phyloP scores from a whole-genome alignment of 164 flowering plant genomes.

The Malania oleifera region DNA sequence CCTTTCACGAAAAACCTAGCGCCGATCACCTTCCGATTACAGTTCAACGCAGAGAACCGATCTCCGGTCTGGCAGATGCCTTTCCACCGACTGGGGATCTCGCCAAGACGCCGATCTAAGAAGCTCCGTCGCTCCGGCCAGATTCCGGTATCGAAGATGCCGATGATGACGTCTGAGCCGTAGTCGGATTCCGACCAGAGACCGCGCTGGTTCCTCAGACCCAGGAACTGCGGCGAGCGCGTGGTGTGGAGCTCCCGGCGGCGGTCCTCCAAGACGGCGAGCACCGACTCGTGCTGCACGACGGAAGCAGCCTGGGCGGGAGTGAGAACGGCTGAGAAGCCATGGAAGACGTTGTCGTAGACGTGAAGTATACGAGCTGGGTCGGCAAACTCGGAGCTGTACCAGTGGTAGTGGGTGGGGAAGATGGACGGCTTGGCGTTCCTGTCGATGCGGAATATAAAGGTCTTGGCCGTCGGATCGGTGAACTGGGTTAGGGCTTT shows the following conservation, averaged over 20 bases:
- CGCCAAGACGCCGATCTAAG: slow-evolving; percentile 70
- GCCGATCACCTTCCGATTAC: slow-evolving; percentile 78
- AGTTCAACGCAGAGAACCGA: slow-evolving; percentile 33
- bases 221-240: slow-evolving; percentile 94
- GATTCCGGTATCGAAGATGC: slow-evolving; percentile 88
- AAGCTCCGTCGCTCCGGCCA: slow-evolving; percentile 95
- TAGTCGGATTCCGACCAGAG: slow-evolving; percentile 95
- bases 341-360: slow-evolving; percentile 83
- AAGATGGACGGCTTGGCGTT: slow-evolving; percentile 72
- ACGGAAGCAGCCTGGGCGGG: slow-evolving; percentile 38
- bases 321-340: slow-evolving; percentile 76
- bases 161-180: slow-evolving; percentile 85
- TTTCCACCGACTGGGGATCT: slow-evolving; percentile 69
- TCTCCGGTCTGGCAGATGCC: slow-evolving; percentile 68
- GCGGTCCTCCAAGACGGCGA: slow-evolving; percentile 68
- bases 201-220: slow-evolving; percentile 69
- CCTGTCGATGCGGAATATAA: slow-evolving; percentile 62
- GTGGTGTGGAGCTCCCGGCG: slow-evolving; percentile 86
- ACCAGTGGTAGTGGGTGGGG: slow-evolving; percentile 85
- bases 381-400: slow-evolving; percentile 58
- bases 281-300: slow-evolving; percentile 51
- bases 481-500: background rate
- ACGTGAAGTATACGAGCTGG: slow-evolving; percentile 57
- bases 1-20: slow-evolving; percentile 82
- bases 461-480: slow-evolving; percentile 37